phyloP scores from a whole-genome alignment of 163 green algal genomes.

The Chloromonas sp. region DNA sequence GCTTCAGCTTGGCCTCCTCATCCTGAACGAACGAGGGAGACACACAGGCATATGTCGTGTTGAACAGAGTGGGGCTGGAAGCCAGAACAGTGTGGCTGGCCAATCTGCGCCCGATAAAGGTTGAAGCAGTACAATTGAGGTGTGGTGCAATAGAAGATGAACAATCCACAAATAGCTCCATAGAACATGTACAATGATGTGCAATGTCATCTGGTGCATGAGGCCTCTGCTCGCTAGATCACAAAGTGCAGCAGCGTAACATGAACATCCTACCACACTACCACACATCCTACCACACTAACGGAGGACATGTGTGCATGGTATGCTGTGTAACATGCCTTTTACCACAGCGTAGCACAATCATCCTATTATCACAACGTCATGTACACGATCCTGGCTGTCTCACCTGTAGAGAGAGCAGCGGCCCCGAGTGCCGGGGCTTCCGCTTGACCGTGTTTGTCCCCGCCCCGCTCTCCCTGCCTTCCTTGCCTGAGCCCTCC shows the following conservation, averaged over 20 bases:
- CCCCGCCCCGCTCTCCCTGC: too few species aligned
- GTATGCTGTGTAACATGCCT: not conserved
- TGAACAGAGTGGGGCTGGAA: not conserved
- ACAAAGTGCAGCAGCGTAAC: too few species aligned
- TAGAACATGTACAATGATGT: too few species aligned
- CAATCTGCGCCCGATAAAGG: not conserved
- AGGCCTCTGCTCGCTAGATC: too few species aligned
- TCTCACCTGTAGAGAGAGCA: not conserved
- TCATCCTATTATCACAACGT: not conserved
- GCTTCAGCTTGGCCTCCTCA: not conserved
- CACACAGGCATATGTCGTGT: not conserved
- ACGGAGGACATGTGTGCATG: not conserved
- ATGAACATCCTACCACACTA: too few species aligned
- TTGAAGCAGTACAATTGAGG: too few species aligned
- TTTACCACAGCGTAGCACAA: not conserved
- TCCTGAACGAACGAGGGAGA: not conserved
- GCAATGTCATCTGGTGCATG: too few species aligned
- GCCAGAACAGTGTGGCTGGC: not conserved
- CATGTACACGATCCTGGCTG: not conserved
- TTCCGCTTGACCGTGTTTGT: not conserved
- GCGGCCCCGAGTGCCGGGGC: not conserved
- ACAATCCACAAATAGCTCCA: too few species aligned
- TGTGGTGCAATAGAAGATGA: too few species aligned
- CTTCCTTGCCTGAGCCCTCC: not conserved
- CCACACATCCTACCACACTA: too few species aligned